Percentiles rank a stretch among this genome's conserved stretches.
These are phyloP conservation scores for Fallopia convolvulus DNA, from an alignment of 148 eudicot species.

Conservation along the genomic window DNA sequence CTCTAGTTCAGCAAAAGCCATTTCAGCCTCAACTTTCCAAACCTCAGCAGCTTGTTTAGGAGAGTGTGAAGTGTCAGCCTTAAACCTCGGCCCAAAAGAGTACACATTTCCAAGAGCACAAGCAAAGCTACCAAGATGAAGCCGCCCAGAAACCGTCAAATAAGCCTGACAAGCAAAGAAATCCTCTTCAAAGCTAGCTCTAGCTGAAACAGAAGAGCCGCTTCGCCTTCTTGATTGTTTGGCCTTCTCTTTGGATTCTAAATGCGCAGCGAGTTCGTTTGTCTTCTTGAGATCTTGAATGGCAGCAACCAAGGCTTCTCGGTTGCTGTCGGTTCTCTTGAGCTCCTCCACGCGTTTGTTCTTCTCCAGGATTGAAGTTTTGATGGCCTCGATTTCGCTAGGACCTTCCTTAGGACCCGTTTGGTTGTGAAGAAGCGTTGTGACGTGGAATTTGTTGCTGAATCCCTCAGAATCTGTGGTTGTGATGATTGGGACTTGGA, in stretches of 20 bases:
- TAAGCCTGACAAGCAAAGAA: slow-evolving; percentile 63
- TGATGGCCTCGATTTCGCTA: slow-evolving; percentile 39
- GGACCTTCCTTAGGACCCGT: slow-evolving; percentile 12
- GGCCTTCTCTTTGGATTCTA: slow-evolving; percentile 47
- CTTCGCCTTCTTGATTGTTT: slow-evolving; percentile 18
- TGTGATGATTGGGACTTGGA: slow-evolving; percentile 80
- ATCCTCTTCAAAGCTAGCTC: slow-evolving; percentile 35
- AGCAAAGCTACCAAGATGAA: slow-evolving; percentile 88
- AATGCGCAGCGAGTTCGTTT: slow-evolving; percentile 39
- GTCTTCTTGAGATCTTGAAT: slow-evolving; percentile 60
- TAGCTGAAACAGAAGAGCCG: slow-evolving; percentile 17
- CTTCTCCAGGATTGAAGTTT: slow-evolving; percentile 58
- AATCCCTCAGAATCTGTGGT: slow-evolving; percentile 52
- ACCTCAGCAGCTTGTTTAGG: slow-evolving; percentile 62
- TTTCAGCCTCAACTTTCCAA: slow-evolving; percentile 90
- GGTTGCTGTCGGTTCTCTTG: slow-evolving; percentile 60
- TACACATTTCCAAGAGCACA: slow-evolving; percentile 89
- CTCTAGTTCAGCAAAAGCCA: slow-evolving; percentile 85
- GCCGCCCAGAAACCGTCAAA: slow-evolving; percentile 65
- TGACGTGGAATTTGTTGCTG: slow-evolving; percentile 53
- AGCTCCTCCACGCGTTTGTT: slow-evolving; percentile 53
- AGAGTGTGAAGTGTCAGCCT: slow-evolving; percentile 50
- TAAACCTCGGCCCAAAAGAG: slow-evolving; percentile 84
- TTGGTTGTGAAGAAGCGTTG: slow-evolving; percentile 37
- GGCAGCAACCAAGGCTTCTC: slow-evolving; percentile 66